Conservation (phyloP, 768 basidiomycete species). For the Thelephora aurantiotincta region DNA sequence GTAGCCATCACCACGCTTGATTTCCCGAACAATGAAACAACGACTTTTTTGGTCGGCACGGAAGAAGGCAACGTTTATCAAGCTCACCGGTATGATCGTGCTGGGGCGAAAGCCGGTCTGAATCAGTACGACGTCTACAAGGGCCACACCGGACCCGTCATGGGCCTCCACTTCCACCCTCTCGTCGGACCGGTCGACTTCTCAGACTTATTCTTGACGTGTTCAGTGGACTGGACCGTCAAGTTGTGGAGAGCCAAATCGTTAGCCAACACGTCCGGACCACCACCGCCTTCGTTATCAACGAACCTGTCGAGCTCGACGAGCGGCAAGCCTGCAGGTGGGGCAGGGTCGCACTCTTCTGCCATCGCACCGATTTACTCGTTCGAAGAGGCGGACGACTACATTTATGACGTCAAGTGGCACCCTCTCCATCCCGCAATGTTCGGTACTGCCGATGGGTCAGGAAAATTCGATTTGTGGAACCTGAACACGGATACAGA, state of each 20-base stretch:
- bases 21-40: conserved; percentile 93
- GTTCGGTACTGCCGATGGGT: conserved; percentile 89
- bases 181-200: conserved; percentile 86
- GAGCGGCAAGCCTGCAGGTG: background rate
- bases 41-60: conserved; percentile 95
- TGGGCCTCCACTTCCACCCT: conserved; percentile 92
- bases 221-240: conserved; percentile 95
- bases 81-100: conserved; percentile 93
- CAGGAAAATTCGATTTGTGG: conserved; percentile 94
- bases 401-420: conserved; percentile 98
- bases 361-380: conserved; percentile 68
- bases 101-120: conserved; percentile 90
- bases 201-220: conserved; percentile 85
- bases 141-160: conserved; percentile 87
- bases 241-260: conserved; percentile 89
- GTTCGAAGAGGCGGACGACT: conserved; percentile 96
- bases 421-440: conserved; percentile 90
- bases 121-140: conserved; percentile 89
- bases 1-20: conserved; percentile 89
- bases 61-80: conserved; percentile 97
- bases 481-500: conserved; percentile 95
- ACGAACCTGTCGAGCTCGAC: background rate
- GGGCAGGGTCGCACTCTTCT: conserved; percentile 18
- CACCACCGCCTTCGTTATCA: conserved; percentile 6
- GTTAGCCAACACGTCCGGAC: conserved; percentile 56